Evolutionary conservation across 163 green algal species (phyloP).

Genomic region (Scenedesmus sp.): DNA sequence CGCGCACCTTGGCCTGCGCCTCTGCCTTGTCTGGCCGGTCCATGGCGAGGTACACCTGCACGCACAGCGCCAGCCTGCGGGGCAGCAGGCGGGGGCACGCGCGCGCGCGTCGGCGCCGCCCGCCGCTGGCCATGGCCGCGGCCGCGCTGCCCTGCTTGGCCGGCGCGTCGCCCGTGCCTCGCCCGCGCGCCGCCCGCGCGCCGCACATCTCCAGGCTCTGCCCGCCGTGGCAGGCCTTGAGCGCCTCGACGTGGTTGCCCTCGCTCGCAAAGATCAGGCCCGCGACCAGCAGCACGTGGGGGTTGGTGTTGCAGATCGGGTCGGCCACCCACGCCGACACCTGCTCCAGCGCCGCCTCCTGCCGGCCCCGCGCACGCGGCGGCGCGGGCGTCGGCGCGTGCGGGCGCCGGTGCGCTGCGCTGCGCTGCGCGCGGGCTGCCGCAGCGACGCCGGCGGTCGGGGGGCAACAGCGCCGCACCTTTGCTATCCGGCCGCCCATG

Average conservation of each 20-base stretch:
- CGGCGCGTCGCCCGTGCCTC: too few relatives aligned
- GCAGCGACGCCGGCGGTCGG: not conserved
- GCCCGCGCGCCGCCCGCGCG: not conserved
- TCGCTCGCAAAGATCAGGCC: constrained; percentile 83
- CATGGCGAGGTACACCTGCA: constrained; percentile 93
- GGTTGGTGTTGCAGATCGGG: constrained; percentile 74
- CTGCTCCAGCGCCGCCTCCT: constrained; percentile 73
- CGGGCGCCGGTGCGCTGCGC: not conserved
- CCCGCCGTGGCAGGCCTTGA: constrained; percentile 83
- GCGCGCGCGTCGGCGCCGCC: too few relatives aligned
- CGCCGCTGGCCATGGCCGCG: too few relatives aligned
- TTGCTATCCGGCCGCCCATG: constrained; percentile 35
- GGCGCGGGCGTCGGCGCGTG: not conserved
- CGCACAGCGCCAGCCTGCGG: constrained; percentile 58
- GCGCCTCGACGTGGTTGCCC: constrained; percentile 89
- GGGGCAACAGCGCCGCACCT: too few relatives aligned
- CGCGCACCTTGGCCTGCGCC: constrained; percentile 78
- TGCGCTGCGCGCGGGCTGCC: not conserved
- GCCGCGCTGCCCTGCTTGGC: too few relatives aligned
- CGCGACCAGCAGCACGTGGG: constrained; percentile 84
- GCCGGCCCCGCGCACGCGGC: constrained; percentile 9
- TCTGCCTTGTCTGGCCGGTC: constrained; percentile 93
- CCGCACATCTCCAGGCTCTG: constrained; percentile 87
- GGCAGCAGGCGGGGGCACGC: too few relatives aligned
- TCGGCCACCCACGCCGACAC: constrained; percentile 84